These are phyloP conservation scores for Hygrophorus russula DNA, from an alignment of 768 basidiomycete species.

Conservation along the genomic window DNA sequence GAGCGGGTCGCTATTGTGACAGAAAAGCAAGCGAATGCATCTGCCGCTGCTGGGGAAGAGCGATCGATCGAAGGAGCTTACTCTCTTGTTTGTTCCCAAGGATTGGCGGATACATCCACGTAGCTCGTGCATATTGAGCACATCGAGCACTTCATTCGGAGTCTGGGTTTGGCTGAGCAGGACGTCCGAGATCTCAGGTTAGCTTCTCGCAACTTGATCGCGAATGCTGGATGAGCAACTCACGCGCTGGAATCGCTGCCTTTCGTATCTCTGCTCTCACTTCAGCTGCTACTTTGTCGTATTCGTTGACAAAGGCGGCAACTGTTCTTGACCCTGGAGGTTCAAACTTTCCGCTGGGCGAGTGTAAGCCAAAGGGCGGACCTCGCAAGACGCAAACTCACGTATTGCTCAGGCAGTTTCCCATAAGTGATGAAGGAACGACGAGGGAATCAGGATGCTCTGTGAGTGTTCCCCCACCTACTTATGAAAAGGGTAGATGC, in stretches of 20 bases:
- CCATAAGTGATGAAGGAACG: constrained; percentile 8
- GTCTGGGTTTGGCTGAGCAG: constrained; percentile 6
- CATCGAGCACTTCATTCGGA: constrained; percentile 6
- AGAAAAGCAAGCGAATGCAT: not conserved
- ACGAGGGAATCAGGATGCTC: too few relatives aligned
- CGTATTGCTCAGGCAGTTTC: constrained; percentile 14
- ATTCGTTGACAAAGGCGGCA: not conserved
- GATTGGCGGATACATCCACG: constrained; percentile 10
- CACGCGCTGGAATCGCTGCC: too few relatives aligned
- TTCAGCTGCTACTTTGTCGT: constrained; percentile 8
- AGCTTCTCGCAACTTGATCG: constrained; percentile 4
- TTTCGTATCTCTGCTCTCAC: not conserved
- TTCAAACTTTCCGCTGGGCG: constrained; percentile 10
- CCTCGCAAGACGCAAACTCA: not conserved
- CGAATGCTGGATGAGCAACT: constrained; percentile 3
- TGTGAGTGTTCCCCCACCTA: too few relatives aligned
- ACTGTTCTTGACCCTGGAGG: constrained; percentile 10
- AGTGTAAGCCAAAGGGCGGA: not conserved
- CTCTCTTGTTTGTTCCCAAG: constrained; percentile 11
- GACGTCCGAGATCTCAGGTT: not conserved
- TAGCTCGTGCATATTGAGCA: constrained; percentile 13
- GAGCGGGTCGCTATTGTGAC: constrained; percentile 7
- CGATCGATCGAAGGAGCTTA: not conserved
- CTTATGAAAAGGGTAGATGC: too few relatives aligned
- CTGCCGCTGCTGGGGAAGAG: not conserved